Evolutionary conservation across 1,284 basidiomycete genomes (phyloP), one percentile per base, ranked within the genome.

Genomic region (Meira nashicola): DNA sequence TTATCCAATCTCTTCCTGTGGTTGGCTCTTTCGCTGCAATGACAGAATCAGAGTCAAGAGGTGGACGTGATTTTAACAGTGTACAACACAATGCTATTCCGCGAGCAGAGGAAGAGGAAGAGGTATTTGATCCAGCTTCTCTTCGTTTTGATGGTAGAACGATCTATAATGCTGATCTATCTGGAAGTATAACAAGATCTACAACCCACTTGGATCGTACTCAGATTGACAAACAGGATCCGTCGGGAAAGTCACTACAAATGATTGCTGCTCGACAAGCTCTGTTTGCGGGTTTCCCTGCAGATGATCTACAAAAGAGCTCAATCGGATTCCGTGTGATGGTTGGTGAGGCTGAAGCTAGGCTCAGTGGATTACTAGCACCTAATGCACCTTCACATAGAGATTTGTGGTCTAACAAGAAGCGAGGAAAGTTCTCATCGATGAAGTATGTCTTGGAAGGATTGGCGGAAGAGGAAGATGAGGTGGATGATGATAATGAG

Each of bases 301-400:
- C 46, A 25, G 19, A 51, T 21, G 10, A 14, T n/a, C 6, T n/a
- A 21, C 53, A 37, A 3, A 25, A 11, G 4, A 39, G 50, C 17
- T 19, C 57, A 25, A 59, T 59, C 40, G 58, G 58, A 9, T 59
- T 60, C 47, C 46, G 43, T 12, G 39, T 55, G 17, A 50, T 57
- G 9, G 46, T 60, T 1, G 57, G 57, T 7, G 66, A 68, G 21
- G 66, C 65, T 15, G 66, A 68, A 8, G 38, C 58, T 21, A 54
- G 57, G 8, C 52, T 74, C 3, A 68, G 64, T 33, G 74, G 73
- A 6, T 64, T 71, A 25, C 64, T 72, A 33, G 69, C 71, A 10
- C 71, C 73, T 10, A 64, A 76, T 39, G 70, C 67, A 4, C 74
- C 74, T 9, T 71, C 68, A 38, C 74, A 76, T 50, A 67, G 74